These are phyloP conservation scores for Daphne laureola DNA, from an alignment of 441 rosid genomes.

Conservation along the genomic window DNA sequence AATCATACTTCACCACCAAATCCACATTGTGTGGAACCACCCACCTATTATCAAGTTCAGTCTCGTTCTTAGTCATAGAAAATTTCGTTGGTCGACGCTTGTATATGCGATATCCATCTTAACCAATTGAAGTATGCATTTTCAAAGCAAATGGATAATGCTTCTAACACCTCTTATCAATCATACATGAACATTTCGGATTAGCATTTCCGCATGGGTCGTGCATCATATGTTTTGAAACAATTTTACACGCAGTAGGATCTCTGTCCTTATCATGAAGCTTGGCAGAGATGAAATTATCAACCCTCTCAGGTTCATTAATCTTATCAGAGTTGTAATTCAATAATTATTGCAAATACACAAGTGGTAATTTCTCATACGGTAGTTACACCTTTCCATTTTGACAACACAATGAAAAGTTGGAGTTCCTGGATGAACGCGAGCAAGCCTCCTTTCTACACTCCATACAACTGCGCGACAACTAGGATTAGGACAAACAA, in stretches of 20 bases:
- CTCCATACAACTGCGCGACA: too few species aligned
- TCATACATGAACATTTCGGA: background rate
- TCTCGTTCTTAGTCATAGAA: background rate
- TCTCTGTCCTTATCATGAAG: background rate
- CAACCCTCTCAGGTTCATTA: background rate
- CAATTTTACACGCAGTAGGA: background rate
- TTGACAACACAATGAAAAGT: too few species aligned
- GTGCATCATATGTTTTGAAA: conserved; percentile 9
- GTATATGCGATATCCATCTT: background rate
- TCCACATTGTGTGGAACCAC: background rate
- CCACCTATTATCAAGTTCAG: background rate
- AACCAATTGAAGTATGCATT: background rate
- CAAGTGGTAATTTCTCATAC: too few species aligned
- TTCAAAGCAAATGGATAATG: background rate
- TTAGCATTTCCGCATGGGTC: conserved; percentile 3
- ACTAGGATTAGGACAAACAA: too few species aligned
- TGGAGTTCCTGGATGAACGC: too few species aligned
- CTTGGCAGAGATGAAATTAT: background rate
- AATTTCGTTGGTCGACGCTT: background rate
- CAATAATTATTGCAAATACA: too few species aligned
- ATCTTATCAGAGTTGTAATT: too few species aligned
- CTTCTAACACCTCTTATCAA: background rate
- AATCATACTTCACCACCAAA: background rate
- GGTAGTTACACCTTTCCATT: too few species aligned
- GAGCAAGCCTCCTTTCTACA: too few species aligned